A percentile compares a stretch with the other conserved stretches of the same genome.
Conservation (phyloP, 805 yeast species). For the Cyberlindnera americana region DNA sequence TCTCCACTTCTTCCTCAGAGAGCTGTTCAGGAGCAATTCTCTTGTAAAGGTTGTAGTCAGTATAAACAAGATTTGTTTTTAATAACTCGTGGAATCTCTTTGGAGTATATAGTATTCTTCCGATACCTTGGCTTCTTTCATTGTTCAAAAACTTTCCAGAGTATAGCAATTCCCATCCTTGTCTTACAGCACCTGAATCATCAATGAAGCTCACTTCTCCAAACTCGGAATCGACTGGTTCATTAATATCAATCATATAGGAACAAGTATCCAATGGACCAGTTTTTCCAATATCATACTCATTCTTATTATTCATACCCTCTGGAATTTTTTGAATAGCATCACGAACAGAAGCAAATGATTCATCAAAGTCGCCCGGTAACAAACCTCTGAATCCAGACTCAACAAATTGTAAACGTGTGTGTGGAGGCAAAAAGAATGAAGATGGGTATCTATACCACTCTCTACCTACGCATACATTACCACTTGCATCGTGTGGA, state of each 20-base stretch:
- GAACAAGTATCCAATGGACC: conserved; percentile 53
- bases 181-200: conserved; percentile 10
- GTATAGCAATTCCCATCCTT: conserved; percentile 44
- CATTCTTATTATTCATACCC: conserved; percentile 74
- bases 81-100: conserved; percentile 23
- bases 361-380: conserved; percentile 80
- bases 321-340: conserved; percentile 49
- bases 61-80: conserved; percentile 39
- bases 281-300: conserved; percentile 58
- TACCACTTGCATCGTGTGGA: conserved; percentile 33
- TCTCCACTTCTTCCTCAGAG: conserved; percentile 1
- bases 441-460: conserved; percentile 94
- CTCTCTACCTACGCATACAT: conserved; percentile 89
- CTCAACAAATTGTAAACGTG: conserved; percentile 61
- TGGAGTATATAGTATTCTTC: conserved; percentile 54
- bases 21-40: no score
- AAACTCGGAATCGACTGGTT: conserved; percentile 40
- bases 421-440: conserved; percentile 65
- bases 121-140: conserved; percentile 49
- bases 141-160: conserved; percentile 31
- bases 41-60: conserved; percentile 48
- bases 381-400: conserved; percentile 84
- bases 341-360: conserved; percentile 24
- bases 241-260: conserved; percentile 62
- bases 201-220: conserved; percentile 35